Percentiles rank a stretch among this genome's conserved stretches.
phyloP scores from a whole-genome alignment of 2,329 filamentous ascomycete species.

The Calonectria leucothoes region DNA sequence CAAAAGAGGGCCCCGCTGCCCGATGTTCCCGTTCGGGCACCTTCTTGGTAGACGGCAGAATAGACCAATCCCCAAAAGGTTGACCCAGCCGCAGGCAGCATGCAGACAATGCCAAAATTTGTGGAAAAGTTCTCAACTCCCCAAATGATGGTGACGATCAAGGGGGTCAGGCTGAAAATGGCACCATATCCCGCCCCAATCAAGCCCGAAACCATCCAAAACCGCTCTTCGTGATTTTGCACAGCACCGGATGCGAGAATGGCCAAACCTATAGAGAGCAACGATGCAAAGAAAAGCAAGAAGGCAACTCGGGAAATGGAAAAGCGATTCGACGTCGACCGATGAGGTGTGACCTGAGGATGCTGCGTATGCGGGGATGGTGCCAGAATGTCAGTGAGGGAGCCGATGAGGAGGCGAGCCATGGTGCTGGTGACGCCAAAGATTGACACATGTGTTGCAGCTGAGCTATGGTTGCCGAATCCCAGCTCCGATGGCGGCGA shows the following conservation, averaged over 20 bases:
- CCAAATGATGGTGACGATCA: conserved; percentile 97
- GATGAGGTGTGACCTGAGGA: conserved; percentile 55
- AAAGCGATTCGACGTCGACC: conserved; percentile 53
- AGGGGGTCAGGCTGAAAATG: conserved; percentile 88
- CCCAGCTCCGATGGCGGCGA: conserved; percentile 67
- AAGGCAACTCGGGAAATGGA: conserved; percentile 83
- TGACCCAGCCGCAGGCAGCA: conserved; percentile 88
- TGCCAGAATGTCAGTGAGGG: conserved; percentile 88
- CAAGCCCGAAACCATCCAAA: conserved; percentile 86
- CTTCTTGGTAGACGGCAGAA: conserved; percentile 80
- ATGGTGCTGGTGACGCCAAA: conserved; percentile 90
- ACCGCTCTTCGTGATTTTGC: conserved; percentile 80
- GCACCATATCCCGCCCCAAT: conserved; percentile 95
- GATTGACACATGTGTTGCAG: conserved; percentile 92
- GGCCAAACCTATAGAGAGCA: conserved; percentile 81
- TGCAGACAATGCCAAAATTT: conserved; percentile 96
- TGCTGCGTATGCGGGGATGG: conserved; percentile 72
- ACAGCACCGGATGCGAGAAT: conserved; percentile 81
- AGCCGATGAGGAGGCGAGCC: conserved; percentile 90
- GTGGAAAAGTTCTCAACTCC: conserved; percentile 98
- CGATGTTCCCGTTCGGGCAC: conserved; percentile 56
- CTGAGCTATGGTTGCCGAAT: conserved; percentile 63
- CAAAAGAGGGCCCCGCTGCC: conserved; percentile 72
- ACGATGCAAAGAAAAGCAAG: conserved; percentile 78
- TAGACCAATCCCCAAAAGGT: conserved; percentile 95